A percentile compares a stretch with the other conserved stretches of the same genome.
phyloP scores from a whole-genome alignment of 306 rosid genomes.

The Hippophae rhamnoides region DNA sequence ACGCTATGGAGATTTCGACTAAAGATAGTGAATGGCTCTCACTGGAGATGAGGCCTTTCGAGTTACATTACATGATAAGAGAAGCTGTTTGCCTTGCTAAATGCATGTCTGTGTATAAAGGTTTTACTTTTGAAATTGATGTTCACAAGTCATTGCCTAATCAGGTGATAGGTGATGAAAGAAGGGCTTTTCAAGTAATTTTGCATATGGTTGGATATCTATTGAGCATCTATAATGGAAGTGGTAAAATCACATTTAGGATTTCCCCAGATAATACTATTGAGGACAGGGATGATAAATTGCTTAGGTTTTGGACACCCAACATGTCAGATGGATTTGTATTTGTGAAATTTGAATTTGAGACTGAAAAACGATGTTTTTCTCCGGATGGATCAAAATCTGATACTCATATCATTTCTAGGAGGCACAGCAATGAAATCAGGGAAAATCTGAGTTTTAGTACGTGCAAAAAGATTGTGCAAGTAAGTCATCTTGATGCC shows the following conservation, averaged over 20 bases:
- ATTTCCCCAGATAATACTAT: constrained; percentile 25
- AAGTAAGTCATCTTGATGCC: constrained; percentile 26
- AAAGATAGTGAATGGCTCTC: constrained; percentile 41
- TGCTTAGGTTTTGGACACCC: constrained; percentile 38
- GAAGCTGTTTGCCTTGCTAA: constrained; percentile 65
- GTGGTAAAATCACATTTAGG: constrained; percentile 35
- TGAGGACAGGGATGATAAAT: constrained; percentile 36
- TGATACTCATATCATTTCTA: constrained; percentile 21
- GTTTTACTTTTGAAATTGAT: constrained; percentile 46
- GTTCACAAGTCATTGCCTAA: constrained; percentile 59
- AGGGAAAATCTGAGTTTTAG: constrained; percentile 54
- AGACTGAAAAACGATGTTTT: constrained; percentile 27
- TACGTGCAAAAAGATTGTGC: constrained; percentile 57
- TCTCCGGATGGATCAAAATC: constrained; percentile 29
- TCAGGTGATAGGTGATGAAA: constrained; percentile 59
- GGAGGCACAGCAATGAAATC: constrained; percentile 33
- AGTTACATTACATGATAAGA: constrained; percentile 53
- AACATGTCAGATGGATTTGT: constrained; percentile 30
- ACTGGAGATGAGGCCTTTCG: constrained; percentile 53
- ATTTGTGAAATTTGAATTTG: constrained; percentile 49
- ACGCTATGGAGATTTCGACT: constrained; percentile 56
- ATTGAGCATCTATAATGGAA: constrained; percentile 30
- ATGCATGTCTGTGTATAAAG: constrained; percentile 55
- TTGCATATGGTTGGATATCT: constrained; percentile 64
- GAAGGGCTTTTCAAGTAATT: constrained; percentile 65